Evolutionary conservation across 208 protist species (phyloP).

Genomic region (Leptomonas pyrrhocoris): DNA sequence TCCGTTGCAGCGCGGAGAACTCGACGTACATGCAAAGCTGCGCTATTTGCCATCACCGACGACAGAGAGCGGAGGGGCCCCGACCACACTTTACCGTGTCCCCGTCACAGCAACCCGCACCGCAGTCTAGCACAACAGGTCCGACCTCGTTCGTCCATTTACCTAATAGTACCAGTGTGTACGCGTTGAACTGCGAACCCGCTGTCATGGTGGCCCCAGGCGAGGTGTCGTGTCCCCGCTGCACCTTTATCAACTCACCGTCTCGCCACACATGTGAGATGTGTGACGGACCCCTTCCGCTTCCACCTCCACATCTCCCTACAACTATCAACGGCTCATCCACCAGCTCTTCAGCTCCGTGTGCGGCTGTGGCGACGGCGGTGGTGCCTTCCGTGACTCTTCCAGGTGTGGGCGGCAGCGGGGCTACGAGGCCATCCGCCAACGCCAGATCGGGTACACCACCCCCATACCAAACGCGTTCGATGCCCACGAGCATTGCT

Average conservation of each 20-base stretch:
- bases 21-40: constrained; percentile 24
- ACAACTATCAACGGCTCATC: background rate
- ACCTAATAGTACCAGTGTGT: background rate
- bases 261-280: constrained; percentile 31
- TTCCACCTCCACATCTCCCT: background rate
- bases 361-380: background rate
- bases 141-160: background rate
- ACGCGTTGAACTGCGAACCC: background rate
- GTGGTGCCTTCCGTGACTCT: constrained; percentile 19
- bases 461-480: background rate
- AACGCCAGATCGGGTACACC: background rate
- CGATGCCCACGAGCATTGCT: background rate
- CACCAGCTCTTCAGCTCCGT: background rate
- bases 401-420: background rate
- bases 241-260: constrained; percentile 41
- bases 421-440: background rate
- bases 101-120: background rate
- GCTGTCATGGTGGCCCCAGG: constrained; percentile 6
- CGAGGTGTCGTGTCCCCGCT: constrained; percentile 40
- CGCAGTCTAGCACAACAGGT: background rate
- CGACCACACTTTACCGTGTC: background rate
- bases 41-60: constrained; percentile 25
- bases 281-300: constrained; percentile 30
- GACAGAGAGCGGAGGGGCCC: constrained; percentile 24
- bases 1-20: constrained; percentile 26